Evolutionary conservation across 441 rosid species (phyloP).

Genomic region (Pelargonium citronellum): DNA sequence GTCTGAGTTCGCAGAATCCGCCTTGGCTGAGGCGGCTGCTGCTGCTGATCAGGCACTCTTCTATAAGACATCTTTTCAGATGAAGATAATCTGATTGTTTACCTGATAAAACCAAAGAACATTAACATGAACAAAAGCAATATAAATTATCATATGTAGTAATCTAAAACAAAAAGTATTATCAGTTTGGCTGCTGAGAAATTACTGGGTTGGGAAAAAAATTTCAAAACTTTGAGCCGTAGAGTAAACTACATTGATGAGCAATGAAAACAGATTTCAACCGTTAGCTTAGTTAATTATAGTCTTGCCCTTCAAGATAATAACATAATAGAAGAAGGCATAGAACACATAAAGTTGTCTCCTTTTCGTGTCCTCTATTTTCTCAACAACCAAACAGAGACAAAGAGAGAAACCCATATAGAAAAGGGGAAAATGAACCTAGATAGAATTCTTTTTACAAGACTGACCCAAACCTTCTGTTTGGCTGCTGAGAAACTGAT

Average conservation of each 20-base stretch:
- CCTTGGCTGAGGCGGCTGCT: constrained; percentile 42
- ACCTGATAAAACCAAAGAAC: neutral
- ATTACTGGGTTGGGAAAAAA: neutral
- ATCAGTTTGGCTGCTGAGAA: neutral
- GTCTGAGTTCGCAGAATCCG: constrained; percentile 82
- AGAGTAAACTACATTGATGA: too few species aligned
- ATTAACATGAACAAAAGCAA: neutral
- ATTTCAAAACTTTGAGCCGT: neutral
- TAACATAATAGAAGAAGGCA: neutral
- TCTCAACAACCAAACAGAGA: constrained; percentile 4
- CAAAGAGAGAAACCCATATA: neutral
- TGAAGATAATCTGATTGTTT: neutral
- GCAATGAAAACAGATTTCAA: too few species aligned
- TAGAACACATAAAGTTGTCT: neutral
- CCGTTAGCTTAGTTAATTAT: too few species aligned
- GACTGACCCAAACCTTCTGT: neutral
- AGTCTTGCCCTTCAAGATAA: neutral
- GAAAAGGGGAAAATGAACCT: neutral
- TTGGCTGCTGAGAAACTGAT: neutral
- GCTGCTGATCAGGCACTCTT: constrained; percentile 28
- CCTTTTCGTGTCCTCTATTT: neutral
- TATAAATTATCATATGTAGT: too few species aligned
- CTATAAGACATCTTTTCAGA: neutral
- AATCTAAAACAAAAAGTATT: too few species aligned
- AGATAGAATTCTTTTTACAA: neutral